phyloP scores from a whole-genome alignment of 2,329 filamentous ascomycete genomes.

The Nannizziopsis arthrosporioides region DNA sequence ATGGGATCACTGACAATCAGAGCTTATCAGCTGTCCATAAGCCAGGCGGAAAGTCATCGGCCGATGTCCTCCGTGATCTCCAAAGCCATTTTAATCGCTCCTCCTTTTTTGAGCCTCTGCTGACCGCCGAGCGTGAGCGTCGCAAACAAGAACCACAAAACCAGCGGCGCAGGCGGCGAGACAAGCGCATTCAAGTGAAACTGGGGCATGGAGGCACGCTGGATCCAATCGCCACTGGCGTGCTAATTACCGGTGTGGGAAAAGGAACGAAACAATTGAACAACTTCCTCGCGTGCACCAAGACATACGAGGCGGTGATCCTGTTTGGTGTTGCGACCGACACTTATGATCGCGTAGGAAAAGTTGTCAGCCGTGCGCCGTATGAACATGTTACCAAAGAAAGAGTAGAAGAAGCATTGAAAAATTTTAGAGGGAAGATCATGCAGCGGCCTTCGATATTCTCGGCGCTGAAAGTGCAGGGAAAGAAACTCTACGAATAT shows the following conservation, averaged over 20 bases:
- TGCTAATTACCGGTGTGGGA: constrained; percentile 79
- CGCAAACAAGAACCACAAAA: constrained; percentile 43
- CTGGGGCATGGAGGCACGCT: constrained; percentile 93
- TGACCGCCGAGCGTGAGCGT: constrained; percentile 50
- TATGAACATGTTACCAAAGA: constrained; percentile 74
- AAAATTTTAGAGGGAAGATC: constrained; percentile 65
- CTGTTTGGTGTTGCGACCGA: constrained; percentile 89
- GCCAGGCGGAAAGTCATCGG: constrained; percentile 73
- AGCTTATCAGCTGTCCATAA: constrained; percentile 69
- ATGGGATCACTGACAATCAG: not conserved
- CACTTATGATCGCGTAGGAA: constrained; percentile 78
- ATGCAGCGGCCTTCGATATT: constrained; percentile 87
- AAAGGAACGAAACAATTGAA: constrained; percentile 73
- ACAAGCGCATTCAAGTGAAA: constrained; percentile 62
- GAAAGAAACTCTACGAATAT: constrained; percentile 92
- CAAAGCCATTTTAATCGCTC: constrained; percentile 78
- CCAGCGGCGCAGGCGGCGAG: constrained; percentile 50
- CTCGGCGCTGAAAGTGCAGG: constrained; percentile 83
- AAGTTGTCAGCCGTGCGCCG: constrained; percentile 60
- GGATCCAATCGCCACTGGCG: constrained; percentile 85
- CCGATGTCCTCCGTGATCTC: constrained; percentile 78
- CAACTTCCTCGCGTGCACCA: constrained; percentile 75
- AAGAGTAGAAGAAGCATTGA: constrained; percentile 63
- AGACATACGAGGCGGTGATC: constrained; percentile 81
- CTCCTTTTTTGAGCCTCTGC: constrained; percentile 62